These are phyloP conservation scores for Sugiyamaella castrensis DNA, from an alignment of 1,139 yeast species.

Conservation along the genomic window DNA sequence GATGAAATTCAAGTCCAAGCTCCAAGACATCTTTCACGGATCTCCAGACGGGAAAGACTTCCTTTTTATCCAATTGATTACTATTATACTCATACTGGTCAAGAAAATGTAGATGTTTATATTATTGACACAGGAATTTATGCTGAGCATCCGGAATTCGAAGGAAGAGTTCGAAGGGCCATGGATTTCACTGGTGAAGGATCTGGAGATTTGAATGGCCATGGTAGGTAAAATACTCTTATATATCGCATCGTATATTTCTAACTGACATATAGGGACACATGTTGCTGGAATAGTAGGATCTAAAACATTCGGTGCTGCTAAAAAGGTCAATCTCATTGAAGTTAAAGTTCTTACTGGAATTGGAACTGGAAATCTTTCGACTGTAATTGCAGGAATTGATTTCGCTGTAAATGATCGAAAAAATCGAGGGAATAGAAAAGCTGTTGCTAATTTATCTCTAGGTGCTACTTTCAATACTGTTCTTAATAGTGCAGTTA, in stretches of 20 bases:
- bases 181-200: slow-evolving; percentile 63
- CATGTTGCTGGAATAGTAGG: slow-evolving; percentile 91
- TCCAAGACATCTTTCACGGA: slow-evolving; percentile 67
- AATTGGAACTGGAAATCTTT: slow-evolving; percentile 58
- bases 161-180: slow-evolving; percentile 58
- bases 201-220: slow-evolving; percentile 65
- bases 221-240: slow-evolving; percentile 39
- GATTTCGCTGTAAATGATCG: slow-evolving; percentile 72
- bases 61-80: slow-evolving; percentile 29
- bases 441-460: slow-evolving; percentile 74
- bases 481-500: slow-evolving; percentile 69
- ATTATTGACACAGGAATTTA: slow-evolving; percentile 78
- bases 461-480: slow-evolving; percentile 69
- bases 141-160: slow-evolving; percentile 60
- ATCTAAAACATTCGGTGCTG: slow-evolving; percentile 73
- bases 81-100: slow-evolving; percentile 42
- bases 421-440: slow-evolving; percentile 41
- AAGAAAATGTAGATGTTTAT: slow-evolving; percentile 59
- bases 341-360: slow-evolving; percentile 73
- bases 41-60: slow-evolving; percentile 53
- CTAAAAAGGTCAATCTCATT: slow-evolving; percentile 60
- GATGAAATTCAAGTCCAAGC: slow-evolving; percentile 48
- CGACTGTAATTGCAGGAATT: slow-evolving; percentile 71
- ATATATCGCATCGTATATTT: not conserved
- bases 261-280: slow-evolving; percentile 47